These are phyloP conservation scores for Pelagophyceae sp. DNA, from an alignment of 352 stramenopile species.

Conservation along the genomic window DNA sequence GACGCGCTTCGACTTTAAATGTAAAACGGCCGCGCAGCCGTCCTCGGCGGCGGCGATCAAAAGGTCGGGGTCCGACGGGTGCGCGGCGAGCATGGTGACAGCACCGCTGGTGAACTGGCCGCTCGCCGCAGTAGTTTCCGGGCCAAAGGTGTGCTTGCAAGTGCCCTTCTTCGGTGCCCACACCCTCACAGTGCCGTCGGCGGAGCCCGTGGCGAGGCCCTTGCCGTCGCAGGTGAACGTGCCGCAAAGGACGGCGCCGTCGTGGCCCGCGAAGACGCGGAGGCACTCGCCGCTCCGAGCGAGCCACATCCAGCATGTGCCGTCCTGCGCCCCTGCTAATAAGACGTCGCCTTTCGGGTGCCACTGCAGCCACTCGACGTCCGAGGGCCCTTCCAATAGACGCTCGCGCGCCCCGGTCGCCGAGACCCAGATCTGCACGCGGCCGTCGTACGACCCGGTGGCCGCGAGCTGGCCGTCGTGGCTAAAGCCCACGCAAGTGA, in stretches of 20 bases:
- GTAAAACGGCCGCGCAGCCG: slow-evolving; percentile 77
- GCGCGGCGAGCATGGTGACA: slow-evolving; percentile 77
- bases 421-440: slow-evolving; percentile 52
- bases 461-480: slow-evolving; percentile 42
- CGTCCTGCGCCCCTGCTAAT: slow-evolving; percentile 53
- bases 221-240: slow-evolving; percentile 87
- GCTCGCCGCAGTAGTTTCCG: background rate
- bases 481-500: slow-evolving; percentile 43
- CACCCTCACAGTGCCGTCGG: slow-evolving; percentile 81
- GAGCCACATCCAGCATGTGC: slow-evolving; percentile 70
- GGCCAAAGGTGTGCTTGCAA: slow-evolving; percentile 62
- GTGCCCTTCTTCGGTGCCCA: slow-evolving; percentile 91
- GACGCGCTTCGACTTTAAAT: slow-evolving; percentile 84
- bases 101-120: slow-evolving; percentile 38
- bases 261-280: slow-evolving; percentile 92
- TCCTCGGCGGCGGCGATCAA: slow-evolving; percentile 83
- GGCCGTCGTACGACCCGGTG: slow-evolving; percentile 53
- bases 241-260: slow-evolving; percentile 82
- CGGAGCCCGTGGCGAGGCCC: slow-evolving; percentile 80
- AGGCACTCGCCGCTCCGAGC: slow-evolving; percentile 88
- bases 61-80: slow-evolving; percentile 74
- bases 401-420: slow-evolving; percentile 37
- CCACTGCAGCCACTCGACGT: slow-evolving; percentile 61
- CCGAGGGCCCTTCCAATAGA: slow-evolving; percentile 54
- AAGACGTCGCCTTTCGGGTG: slow-evolving; percentile 56